Base-by-base conservation (phyloP, 495 filamentous ascomycete genomes). In the Collariella sp. region DNA sequence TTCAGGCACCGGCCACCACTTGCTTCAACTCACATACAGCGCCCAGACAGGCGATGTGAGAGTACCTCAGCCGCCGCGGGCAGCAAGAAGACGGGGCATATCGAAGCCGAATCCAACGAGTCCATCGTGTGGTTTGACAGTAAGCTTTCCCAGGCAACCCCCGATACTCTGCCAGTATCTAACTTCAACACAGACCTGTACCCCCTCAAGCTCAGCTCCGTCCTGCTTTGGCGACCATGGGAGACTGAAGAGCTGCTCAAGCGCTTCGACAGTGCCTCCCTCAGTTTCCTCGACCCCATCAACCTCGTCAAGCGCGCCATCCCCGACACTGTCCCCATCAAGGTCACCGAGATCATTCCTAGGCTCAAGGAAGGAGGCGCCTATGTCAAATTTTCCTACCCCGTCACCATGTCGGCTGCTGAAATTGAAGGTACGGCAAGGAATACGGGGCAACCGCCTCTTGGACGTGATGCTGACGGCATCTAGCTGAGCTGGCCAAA, bases 301-400 rank as follows among this genome's bases (percentile, higher is more conserved):
- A 75, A 72, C 19, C 73, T 91, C 26, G 76, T 86, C 16, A 76
- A 79, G 34, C 72, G 76, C 18, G 85, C 80, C 10, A 72, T 91
- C 9, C 84, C 87, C 0, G 56, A 68, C 5, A 62, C 65, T 0
- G 58, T 84, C 12, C 71, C 81, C n/a, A 70, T 93, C 23, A 77
- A 83, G 38, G 79, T 96, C 56, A 86, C 81, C 38, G 81, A 94
- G 55, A 82, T 95, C 34, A 61, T 95, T 41, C 87, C 90, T 2
- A 79, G 89, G 18, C 72, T 91, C 26, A 90, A 91, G 60, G 93
- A 98, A 65, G 94, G 91, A 20, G 93, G 94, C 9, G 88, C 89
- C 7, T 97, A 93, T 68, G 82, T 96, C 61, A 96, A 95, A 66
- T 93, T 94, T 68, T 75, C 76, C 7, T 77, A 88, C 59, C 73